phyloP scores from a whole-genome alignment of 2,329 filamentous ascomycete species.

The Pseudogymnoascus sp. region DNA sequence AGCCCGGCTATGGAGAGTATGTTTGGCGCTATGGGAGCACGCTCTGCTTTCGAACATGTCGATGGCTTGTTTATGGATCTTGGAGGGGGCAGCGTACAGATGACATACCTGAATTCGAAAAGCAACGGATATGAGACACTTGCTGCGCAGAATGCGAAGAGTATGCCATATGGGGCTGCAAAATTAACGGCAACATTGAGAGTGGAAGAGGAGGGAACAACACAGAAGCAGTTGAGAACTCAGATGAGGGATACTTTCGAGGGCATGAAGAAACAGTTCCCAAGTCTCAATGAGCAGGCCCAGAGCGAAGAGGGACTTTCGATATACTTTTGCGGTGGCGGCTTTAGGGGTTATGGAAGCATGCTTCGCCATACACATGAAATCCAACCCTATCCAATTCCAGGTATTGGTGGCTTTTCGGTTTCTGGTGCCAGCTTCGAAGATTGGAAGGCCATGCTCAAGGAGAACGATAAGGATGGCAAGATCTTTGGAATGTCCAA shows the following conservation, averaged over 20 bases:
- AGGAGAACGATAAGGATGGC: constrained; percentile 42
- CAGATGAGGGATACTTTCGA: constrained; percentile 56
- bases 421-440: constrained; percentile 56
- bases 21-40: constrained; percentile 75
- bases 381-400: constrained; percentile 73
- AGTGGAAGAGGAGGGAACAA: constrained; percentile 32
- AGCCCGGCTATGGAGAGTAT: constrained; percentile 75
- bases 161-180: constrained; percentile 56
- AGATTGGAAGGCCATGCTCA: constrained; percentile 44
- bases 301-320: constrained; percentile 45
- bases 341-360: constrained; percentile 85
- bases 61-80: constrained; percentile 79
- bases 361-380: constrained; percentile 73
- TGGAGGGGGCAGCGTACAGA: constrained; percentile 64
- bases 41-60: constrained; percentile 64
- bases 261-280: constrained; percentile 42
- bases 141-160: constrained; percentile 49
- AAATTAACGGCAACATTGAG: constrained; percentile 44
- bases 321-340: constrained; percentile 81
- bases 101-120: constrained; percentile 53
- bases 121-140: constrained; percentile 39
- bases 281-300: constrained; percentile 42
- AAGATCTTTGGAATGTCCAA: constrained; percentile 74
- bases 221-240: constrained; percentile 39
- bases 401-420: constrained; percentile 72